phyloP scores from a whole-genome alignment of 2,329 filamentous ascomycete genomes.

The Phyllosticta citriasiana region DNA sequence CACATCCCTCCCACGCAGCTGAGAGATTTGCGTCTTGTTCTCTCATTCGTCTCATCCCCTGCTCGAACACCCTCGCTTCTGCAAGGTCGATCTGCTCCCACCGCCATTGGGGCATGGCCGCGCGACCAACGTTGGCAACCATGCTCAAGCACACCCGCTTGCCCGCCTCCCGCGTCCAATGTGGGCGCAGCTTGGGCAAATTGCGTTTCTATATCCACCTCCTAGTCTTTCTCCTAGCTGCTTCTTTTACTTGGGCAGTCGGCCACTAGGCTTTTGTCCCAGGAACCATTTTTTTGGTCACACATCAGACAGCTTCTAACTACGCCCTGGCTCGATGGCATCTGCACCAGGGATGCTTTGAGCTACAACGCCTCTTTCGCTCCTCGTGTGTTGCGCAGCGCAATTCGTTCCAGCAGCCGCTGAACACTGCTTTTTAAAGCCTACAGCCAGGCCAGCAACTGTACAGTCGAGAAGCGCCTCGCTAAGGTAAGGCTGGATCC shows the following conservation, averaged over 20 bases:
- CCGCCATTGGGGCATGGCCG: not conserved
- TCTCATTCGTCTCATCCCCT: constrained; percentile 7
- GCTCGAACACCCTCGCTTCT: constrained; percentile 2
- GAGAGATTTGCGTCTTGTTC: not conserved
- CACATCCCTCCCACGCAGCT: constrained; percentile 2
- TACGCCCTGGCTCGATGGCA: not conserved
- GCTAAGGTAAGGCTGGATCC: constrained; percentile 5
- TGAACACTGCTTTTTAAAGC: not conserved
- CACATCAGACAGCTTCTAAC: not conserved
- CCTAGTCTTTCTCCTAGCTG: not conserved
- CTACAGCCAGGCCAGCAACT: not conserved
- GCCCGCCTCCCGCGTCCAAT: not conserved
- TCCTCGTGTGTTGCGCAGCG: not conserved
- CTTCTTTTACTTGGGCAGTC: not conserved
- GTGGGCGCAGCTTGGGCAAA: not conserved
- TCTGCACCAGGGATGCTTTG: not conserved
- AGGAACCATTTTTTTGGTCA: not conserved
- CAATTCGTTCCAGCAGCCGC: constrained; percentile 1
- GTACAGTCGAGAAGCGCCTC: not conserved
- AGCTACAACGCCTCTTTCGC: not conserved
- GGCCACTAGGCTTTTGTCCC: not conserved
- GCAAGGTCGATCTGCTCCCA: constrained; percentile 7
- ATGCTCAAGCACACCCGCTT: not conserved
- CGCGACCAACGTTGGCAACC: not conserved
- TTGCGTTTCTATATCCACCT: not conserved